Evolutionary conservation across 148 eudicot genomes (phyloP).

Genomic region (Hydrangea macrophylla): DNA sequence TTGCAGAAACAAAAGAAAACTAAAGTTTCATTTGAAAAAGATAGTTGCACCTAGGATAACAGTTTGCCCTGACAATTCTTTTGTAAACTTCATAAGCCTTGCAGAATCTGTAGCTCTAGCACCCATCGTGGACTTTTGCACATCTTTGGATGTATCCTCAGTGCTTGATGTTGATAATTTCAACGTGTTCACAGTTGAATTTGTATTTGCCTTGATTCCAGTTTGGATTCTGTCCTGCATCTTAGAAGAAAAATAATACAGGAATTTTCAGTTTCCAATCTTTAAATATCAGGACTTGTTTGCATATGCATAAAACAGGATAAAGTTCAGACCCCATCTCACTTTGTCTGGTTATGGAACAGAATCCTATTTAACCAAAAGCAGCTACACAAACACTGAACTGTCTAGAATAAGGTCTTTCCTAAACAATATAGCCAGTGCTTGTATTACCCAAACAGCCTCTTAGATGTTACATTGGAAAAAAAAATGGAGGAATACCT

Average conservation of each 20-base stretch:
- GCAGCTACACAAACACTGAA: no score
- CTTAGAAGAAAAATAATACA: background rate
- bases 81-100: slow-evolving; percentile 78
- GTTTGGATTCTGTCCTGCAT: slow-evolving; percentile 49
- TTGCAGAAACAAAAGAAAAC: background rate
- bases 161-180: slow-evolving; percentile 36
- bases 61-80: slow-evolving; percentile 67
- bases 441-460: no score
- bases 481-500: slow-evolving; percentile 37
- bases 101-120: slow-evolving; percentile 95
- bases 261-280: background rate
- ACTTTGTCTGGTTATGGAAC: no score
- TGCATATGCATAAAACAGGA: no score
- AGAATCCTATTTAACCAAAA: no score
- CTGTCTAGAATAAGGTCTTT: no score
- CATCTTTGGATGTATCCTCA: slow-evolving; percentile 46
- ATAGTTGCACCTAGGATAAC: slow-evolving; percentile 64
- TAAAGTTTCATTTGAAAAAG: background rate
- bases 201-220: slow-evolving; percentile 31
- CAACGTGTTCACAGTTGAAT: slow-evolving; percentile 36
- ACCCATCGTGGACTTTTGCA: slow-evolving; percentile 53
- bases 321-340: no score
- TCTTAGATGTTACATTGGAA: no score
- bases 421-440: no score
- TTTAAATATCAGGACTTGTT: background rate